Evolutionary conservation across 805 yeast genomes (phyloP).

Genomic region (Cyberlindnera euphorbiae): DNA sequence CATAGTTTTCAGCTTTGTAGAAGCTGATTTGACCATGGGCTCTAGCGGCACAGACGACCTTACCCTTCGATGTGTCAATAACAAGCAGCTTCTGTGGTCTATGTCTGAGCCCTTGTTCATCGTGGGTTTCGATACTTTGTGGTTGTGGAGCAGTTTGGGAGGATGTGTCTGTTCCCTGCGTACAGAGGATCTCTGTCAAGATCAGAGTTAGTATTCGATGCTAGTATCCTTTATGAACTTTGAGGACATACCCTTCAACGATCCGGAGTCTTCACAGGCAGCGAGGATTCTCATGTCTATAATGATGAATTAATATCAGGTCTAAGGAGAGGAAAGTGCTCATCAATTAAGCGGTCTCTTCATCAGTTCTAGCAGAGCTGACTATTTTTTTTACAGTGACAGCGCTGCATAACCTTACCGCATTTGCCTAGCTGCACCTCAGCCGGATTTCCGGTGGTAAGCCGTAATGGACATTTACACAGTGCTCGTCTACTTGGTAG

Average conservation of each 20-base stretch:
- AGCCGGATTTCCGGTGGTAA: too few species aligned
- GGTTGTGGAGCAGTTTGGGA: constrained; percentile 64
- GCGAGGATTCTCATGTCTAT: constrained; percentile 62
- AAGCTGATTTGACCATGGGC: constrained; percentile 40
- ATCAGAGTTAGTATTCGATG: neutral
- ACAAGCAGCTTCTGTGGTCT: constrained; percentile 36
- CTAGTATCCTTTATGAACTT: neutral
- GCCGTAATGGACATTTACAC: too few species aligned
- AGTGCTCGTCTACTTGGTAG: too few species aligned
- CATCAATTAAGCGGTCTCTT: too few species aligned
- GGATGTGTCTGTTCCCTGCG: constrained; percentile 76
- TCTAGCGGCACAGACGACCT: constrained; percentile 39
- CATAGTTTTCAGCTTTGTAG: constrained; percentile 30
- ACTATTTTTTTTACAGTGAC: too few species aligned
- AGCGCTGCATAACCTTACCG: too few species aligned
- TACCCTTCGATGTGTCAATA: constrained; percentile 29
- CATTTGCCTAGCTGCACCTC: too few species aligned
- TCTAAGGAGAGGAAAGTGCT: too few species aligned
- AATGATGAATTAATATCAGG: too few species aligned
- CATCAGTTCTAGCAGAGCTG: too few species aligned
- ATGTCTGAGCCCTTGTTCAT: constrained; percentile 35
- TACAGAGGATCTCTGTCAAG: constrained; percentile 54
- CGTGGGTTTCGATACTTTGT: constrained; percentile 40
- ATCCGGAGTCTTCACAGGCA: constrained; percentile 64
- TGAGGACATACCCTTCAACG: constrained; percentile 37